phyloP scores from a whole-genome alignment of 2,329 filamentous ascomycete species.

The Whalleya microplaca region DNA sequence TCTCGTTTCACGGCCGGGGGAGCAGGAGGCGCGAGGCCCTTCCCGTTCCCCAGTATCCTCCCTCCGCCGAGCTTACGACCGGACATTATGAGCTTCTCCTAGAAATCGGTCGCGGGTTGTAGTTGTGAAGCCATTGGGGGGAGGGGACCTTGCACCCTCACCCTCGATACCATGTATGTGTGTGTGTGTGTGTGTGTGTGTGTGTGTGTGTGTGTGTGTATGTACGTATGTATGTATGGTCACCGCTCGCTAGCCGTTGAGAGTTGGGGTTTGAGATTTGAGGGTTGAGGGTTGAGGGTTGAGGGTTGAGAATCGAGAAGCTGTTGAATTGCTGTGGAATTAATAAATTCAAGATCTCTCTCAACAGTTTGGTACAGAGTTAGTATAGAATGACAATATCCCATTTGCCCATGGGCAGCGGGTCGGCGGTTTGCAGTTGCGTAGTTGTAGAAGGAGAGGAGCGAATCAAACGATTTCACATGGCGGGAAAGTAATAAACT shows the following conservation, averaged over 20 bases:
- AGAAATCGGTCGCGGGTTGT: slow-evolving; percentile 1
- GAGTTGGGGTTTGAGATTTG: too few relatives aligned
- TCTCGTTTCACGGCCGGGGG: slow-evolving; percentile 44
- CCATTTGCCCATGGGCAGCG: slow-evolving; percentile 1
- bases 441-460: not conserved
- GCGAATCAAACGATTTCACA: not conserved
- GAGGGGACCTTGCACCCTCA: slow-evolving; percentile 2
- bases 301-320: too few relatives aligned
- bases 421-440: not conserved
- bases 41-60: slow-evolving; percentile 85
- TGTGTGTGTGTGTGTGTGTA: too few relatives aligned
- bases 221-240: too few relatives aligned
- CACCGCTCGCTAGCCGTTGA: too few relatives aligned
- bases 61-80: slow-evolving; percentile 88
- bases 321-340: not conserved
- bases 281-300: too few relatives aligned
- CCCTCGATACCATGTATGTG: too few relatives aligned
- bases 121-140: slow-evolving; percentile 22
- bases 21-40: slow-evolving; percentile 71
- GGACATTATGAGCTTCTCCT: slow-evolving; percentile 63
- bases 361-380: too few relatives aligned
- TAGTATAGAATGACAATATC: not conserved
- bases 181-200: too few relatives aligned
- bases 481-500: not conserved
- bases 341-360: too few relatives aligned